A percentile compares a stretch with the other conserved stretches of the same genome.
Evolutionary conservation across 768 basidiomycete genomes (phyloP).

Genomic region (Psilocybe tampanensis): DNA sequence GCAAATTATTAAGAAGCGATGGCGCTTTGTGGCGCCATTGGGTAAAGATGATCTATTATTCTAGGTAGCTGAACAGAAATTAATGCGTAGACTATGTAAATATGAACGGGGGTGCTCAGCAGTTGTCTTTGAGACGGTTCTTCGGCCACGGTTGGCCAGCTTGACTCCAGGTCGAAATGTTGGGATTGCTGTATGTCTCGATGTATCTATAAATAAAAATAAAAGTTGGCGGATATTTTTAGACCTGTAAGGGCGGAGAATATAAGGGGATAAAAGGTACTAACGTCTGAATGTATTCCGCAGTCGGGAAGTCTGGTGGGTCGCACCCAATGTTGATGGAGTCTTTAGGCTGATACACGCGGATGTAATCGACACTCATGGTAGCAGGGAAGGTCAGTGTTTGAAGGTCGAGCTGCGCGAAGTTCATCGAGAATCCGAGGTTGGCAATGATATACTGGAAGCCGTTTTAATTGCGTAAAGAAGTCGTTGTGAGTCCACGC

Average conservation of each 20-base stretch:
- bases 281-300: slow-evolving; percentile 65
- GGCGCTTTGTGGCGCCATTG: too few species aligned
- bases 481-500: slow-evolving; percentile 6
- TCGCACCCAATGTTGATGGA: slow-evolving; percentile 78
- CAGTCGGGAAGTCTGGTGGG: slow-evolving; percentile 71
- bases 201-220: slow-evolving; percentile 31
- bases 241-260: not conserved
- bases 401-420: slow-evolving; percentile 62
- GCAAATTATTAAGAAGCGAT: too few species aligned
- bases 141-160: slow-evolving; percentile 65
- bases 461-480: not conserved
- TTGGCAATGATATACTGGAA: slow-evolving; percentile 55
- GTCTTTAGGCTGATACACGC: slow-evolving; percentile 78
- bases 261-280: slow-evolving; percentile 1
- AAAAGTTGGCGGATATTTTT: not conserved
- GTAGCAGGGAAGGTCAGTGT: slow-evolving; percentile 64
- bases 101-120: not conserved
- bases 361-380: slow-evolving; percentile 81
- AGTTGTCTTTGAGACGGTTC: slow-evolving; percentile 32
- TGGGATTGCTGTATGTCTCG: slow-evolving; percentile 73
- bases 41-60: not conserved
- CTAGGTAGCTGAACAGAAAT: too few species aligned
- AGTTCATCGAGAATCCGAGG: slow-evolving; percentile 77
- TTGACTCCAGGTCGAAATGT: slow-evolving; percentile 66
- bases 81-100: too few species aligned